A percentile compares a stretch with the other conserved stretches of the same genome.
Evolutionary conservation across 768 basidiomycete genomes (phyloP).

Genomic region (Russula sp.): DNA sequence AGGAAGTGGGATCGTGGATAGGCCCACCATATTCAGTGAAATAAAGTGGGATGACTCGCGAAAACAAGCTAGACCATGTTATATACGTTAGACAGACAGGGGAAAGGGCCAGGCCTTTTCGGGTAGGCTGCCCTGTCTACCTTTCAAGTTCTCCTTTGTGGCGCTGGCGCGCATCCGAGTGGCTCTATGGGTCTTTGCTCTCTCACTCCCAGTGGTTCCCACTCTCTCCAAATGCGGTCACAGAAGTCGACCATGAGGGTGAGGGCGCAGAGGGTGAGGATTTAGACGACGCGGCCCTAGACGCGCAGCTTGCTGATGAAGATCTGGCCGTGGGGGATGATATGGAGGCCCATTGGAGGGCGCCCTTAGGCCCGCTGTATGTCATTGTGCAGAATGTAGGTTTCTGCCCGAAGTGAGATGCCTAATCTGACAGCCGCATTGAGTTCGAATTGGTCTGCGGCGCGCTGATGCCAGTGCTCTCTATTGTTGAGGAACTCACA

Average conservation of each 20-base stretch:
- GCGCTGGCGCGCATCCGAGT: no score
- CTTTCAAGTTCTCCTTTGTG: no score
- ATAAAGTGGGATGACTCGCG: no score
- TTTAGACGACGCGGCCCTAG: conserved; percentile 27
- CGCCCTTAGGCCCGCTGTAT: conserved; percentile 76
- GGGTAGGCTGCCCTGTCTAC: no score
- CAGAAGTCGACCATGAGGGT: conserved; percentile 21
- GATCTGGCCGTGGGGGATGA: conserved; percentile 56
- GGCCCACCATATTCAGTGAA: no score
- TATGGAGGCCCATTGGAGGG: conserved; percentile 56
- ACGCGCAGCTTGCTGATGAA: conserved; percentile 32
- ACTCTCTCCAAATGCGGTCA: neutral
- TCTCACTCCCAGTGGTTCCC: no score
- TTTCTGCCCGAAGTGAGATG: conserved; percentile 11
- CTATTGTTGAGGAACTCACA: neutral
- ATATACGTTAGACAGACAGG: no score
- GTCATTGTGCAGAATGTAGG: conserved; percentile 80
- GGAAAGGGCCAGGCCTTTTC: no score
- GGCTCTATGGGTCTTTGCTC: no score
- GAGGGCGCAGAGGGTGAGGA: conserved; percentile 26
- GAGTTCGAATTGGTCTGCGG: neutral
- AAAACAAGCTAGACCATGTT: no score
- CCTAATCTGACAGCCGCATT: no score
- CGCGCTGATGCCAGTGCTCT: neutral
- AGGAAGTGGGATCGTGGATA: no score